These are phyloP conservation scores for Lentithecium fluviatile DNA, from an alignment of 495 filamentous ascomycete species.

Conservation along the genomic window DNA sequence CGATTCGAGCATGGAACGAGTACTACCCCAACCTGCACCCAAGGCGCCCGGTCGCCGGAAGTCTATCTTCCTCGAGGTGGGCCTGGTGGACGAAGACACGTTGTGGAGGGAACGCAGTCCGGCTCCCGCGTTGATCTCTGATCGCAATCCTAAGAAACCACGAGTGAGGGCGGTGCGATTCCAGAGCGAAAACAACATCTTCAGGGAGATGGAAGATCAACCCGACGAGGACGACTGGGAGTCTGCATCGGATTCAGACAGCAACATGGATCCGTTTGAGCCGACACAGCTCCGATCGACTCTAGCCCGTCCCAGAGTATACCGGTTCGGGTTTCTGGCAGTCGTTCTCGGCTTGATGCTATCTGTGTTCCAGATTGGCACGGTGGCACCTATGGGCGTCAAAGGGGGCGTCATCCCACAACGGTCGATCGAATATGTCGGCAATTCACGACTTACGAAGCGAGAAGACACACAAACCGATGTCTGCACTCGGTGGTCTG, in stretches of 20 bases:
- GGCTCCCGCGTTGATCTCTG: conserved; percentile 4
- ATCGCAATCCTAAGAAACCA: conserved; percentile 5
- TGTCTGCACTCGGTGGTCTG: conserved; percentile 66
- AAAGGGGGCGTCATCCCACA: conserved; percentile 37
- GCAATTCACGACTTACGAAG: conserved; percentile 19
- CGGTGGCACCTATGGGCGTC: conserved; percentile 32
- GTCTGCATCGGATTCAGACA: conserved; percentile 4
- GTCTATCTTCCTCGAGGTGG: conserved; percentile 31
- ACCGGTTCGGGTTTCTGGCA: conserved; percentile 34
- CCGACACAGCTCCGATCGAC: conserved; percentile 9
- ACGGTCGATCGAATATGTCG: conserved; percentile 7
- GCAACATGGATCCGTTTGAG: conserved; percentile 2
- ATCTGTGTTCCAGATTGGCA: conserved; percentile 34
- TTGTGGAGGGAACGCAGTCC: conserved; percentile 21
- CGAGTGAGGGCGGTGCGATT: conserved; percentile 36
- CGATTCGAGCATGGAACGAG: conserved; percentile 15
- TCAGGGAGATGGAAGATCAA: conserved; percentile 27
- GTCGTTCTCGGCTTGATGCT: conserved; percentile 34
- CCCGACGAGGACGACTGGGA: conserved; percentile 22
- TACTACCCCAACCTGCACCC: conserved; percentile 12
- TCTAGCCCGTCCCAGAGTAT: conserved; percentile 11
- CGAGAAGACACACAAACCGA: conserved; percentile 47
- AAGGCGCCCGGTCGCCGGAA: conserved; percentile 18
- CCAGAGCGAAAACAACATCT: conserved; percentile 33
- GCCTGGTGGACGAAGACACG: conserved; percentile 25